These are phyloP conservation scores for Hibiscus syriacus DNA, from an alignment of 345 rosid genomes.

Conservation along the genomic window DNA sequence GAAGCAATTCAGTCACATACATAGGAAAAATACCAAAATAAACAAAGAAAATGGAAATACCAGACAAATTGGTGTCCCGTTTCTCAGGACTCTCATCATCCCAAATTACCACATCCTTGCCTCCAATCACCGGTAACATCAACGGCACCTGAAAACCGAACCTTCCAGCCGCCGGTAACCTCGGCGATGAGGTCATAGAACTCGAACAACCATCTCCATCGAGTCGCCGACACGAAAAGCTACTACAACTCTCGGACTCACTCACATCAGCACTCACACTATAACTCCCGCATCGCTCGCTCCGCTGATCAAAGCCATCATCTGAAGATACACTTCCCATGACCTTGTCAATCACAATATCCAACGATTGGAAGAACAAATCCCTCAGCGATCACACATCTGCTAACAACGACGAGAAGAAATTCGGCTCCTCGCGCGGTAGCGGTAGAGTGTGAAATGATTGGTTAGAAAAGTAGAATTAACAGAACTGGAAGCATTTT, in stretches of 20 bases:
- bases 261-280: slow-evolving; percentile 93
- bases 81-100: slow-evolving; percentile 51
- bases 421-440: not conserved
- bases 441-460: not conserved
- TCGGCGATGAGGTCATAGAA: slow-evolving; percentile 64
- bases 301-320: slow-evolving; percentile 52
- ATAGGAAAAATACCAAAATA: not conserved
- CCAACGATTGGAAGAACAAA: slow-evolving; percentile 16
- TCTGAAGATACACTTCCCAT: slow-evolving; percentile 71
- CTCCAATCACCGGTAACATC: slow-evolving; percentile 57
- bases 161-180: slow-evolving; percentile 19
- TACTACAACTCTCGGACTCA: slow-evolving; percentile 87
- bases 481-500: not conserved
- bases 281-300: slow-evolving; percentile 88
- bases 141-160: slow-evolving; percentile 48
- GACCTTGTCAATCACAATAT: slow-evolving; percentile 11
- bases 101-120: slow-evolving; percentile 55
- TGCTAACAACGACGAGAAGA: not conserved
- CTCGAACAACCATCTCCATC: slow-evolving; percentile 62
- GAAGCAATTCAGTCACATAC: not conserved
- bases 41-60: slow-evolving; percentile 21
- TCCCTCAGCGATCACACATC: slow-evolving; percentile 16
- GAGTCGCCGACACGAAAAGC: slow-evolving; percentile 66
- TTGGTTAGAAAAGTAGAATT: not conserved
- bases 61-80: slow-evolving; percentile 57